Conservation (phyloP, 2,329 filamentous ascomycete species). For the Claviceps cyperi region DNA sequence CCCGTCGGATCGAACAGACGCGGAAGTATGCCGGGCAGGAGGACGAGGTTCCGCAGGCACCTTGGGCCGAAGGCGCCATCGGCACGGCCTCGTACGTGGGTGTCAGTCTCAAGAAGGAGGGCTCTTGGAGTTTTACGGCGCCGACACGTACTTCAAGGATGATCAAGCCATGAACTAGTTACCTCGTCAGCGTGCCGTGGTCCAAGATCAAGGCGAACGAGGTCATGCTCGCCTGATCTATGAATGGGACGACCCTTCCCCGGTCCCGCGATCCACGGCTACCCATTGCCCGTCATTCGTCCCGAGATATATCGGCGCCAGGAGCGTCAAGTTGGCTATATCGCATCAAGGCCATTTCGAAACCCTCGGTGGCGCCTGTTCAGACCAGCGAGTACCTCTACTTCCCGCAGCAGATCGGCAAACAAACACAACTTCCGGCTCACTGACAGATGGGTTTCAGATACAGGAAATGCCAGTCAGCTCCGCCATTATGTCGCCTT, state of each 20-base stretch:
- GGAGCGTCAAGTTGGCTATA: conserved; percentile 53
- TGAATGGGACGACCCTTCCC: conserved; percentile 53
- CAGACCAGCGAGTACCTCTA: too few species aligned
- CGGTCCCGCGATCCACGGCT: conserved; percentile 53
- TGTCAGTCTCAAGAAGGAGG: conserved; percentile 53
- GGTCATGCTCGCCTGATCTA: conserved; percentile 55
- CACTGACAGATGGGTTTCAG: too few species aligned
- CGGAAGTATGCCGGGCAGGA: too few species aligned
- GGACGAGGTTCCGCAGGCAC: conserved; percentile 37
- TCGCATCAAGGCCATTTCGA: conserved; percentile 42
- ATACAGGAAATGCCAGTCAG: too few species aligned
- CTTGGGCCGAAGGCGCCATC: conserved; percentile 49
- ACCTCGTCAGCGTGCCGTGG: conserved; percentile 51
- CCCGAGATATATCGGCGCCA: conserved; percentile 51
- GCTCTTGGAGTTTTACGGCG: conserved; percentile 52
- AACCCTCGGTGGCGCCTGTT: neutral
- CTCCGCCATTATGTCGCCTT: too few species aligned
- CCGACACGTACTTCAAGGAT: conserved; percentile 61
- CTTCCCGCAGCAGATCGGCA: too few species aligned
- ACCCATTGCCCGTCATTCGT: conserved; percentile 49
- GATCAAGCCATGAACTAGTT: conserved; percentile 50
- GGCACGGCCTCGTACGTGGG: conserved; percentile 49
- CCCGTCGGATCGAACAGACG: too few species aligned
- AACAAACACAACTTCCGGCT: too few species aligned
- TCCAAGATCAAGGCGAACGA: conserved; percentile 53